Conservation (phyloP, 1,139 yeast genomes). For the Diutina neorugosa region DNA sequence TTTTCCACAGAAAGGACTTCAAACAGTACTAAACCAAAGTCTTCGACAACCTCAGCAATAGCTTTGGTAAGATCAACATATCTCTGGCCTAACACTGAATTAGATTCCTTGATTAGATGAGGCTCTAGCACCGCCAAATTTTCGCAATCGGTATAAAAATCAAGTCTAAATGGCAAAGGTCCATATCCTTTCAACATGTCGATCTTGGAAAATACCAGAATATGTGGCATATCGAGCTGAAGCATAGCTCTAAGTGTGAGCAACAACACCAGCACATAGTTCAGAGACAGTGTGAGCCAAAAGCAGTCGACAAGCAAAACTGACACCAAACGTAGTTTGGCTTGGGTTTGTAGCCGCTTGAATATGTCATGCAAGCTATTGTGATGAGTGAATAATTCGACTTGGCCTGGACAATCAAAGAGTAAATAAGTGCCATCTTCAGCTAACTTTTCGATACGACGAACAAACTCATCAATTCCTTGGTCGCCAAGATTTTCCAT, state of each 20-base stretch:
- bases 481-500: constrained; percentile 44
- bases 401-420: constrained; percentile 71
- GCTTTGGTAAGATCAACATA: constrained; percentile 64
- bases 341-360: constrained; percentile 28
- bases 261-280: constrained; percentile 74
- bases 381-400: constrained; percentile 36
- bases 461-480: constrained; percentile 45
- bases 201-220: constrained; percentile 63
- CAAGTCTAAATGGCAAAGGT: constrained; percentile 56
- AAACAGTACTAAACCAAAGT: constrained; percentile 76
- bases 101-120: constrained; percentile 56
- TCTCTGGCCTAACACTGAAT: constrained; percentile 44
- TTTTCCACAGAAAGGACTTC: constrained; percentile 89
- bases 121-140: constrained; percentile 65
- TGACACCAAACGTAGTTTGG: constrained; percentile 66
- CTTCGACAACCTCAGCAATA: constrained; percentile 75
- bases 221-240: constrained; percentile 33
- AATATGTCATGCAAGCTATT: constrained; percentile 26
- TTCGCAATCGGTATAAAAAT: constrained; percentile 87
- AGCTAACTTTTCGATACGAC: constrained; percentile 42
- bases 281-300: constrained; percentile 78
- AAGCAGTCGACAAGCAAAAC: constrained; percentile 82
- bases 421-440: constrained; percentile 59
- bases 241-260: constrained; percentile 63
- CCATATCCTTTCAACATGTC: constrained; percentile 63